Evolutionary conservation across 1,284 basidiomycete species (phyloP).

Genomic region (Cutaneotrichosporon sp.): DNA sequence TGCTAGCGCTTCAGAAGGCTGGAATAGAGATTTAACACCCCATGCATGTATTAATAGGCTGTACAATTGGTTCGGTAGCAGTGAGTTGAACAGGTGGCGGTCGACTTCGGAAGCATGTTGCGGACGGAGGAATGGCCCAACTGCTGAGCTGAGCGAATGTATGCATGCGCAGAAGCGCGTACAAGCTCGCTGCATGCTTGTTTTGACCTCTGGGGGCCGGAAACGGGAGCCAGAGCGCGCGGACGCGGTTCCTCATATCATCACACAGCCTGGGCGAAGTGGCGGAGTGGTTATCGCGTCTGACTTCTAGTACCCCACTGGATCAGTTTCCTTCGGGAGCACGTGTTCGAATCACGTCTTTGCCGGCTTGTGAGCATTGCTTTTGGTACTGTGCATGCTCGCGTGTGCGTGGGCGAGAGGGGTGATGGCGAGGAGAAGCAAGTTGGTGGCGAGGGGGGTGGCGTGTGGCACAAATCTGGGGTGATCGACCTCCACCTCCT

Average conservation of each 20-base stretch:
- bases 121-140: not conserved
- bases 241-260: not conserved
- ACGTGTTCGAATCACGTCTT: slow-evolving; percentile 4
- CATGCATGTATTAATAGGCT: not conserved
- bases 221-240: not conserved
- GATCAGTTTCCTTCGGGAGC: slow-evolving; percentile 6
- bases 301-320: not conserved
- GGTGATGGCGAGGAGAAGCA: not conserved
- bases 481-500: not conserved
- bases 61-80: too few species aligned
- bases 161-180: too few species aligned
- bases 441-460: not conserved
- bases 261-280: not conserved
- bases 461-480: not conserved
- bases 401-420: not conserved
- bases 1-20: not conserved
- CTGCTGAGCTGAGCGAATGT: too few species aligned
- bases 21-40: not conserved
- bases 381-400: not conserved
- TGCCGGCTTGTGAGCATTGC: not conserved
- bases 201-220: too few species aligned
- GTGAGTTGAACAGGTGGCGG: not conserved
- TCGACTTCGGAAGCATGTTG: not conserved
- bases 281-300: slow-evolving; percentile 9
- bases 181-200: too few species aligned